Base-by-base conservation (phyloP, 108 stramenopile genomes). In the Nitzschia putrida region DNA sequence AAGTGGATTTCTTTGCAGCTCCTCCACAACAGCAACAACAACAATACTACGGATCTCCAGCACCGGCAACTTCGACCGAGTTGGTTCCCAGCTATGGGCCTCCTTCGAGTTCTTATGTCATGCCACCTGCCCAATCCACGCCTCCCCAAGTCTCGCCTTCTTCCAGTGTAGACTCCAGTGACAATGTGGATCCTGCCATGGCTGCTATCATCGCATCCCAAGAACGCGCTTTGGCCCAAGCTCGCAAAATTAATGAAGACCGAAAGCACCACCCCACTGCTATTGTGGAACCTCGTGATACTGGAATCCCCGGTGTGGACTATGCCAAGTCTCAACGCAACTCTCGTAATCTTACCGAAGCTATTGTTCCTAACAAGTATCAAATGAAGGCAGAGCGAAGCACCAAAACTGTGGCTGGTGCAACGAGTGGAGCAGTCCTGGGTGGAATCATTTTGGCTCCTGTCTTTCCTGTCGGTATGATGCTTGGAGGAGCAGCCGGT, bases 351-450 rank as follows among this genome's bases (percentile, higher is more conserved):
- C 1, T 49, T 16, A 56, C 20, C 7, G 60, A 44, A 49, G 60
- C 49, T 11, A 22, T 61, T 23, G 37, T 66, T 44, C 74, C 74
- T n/a, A 50, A 40, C 14, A 68, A 73, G 38, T 23, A 72, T 7
- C 37, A 37, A 24, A 67, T 67, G 66, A 78, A 78, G 60, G 55
- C 64, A 8, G 39, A 68, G 38, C 71, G 77, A 39, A 59, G 73
- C 42, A 16, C 29, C 8, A 70, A 71, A 23, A 73, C 77, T 0
- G 71, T 50, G 0, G 77, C 53, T 43, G 77, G 69, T 38, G 60
- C 67, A 1, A 57, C 58, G 8, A 65, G 72, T 23, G 77, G 77
- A 13, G 55, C 56, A 41, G 69, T 78, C 26, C 25, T 73, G 6
- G 77, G 77, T 10, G 72, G 66, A 2, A 20, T 68, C 0, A 44